phyloP scores from a whole-genome alignment of 768 basidiomycete species.

The Pulveroboletus sp. region DNA sequence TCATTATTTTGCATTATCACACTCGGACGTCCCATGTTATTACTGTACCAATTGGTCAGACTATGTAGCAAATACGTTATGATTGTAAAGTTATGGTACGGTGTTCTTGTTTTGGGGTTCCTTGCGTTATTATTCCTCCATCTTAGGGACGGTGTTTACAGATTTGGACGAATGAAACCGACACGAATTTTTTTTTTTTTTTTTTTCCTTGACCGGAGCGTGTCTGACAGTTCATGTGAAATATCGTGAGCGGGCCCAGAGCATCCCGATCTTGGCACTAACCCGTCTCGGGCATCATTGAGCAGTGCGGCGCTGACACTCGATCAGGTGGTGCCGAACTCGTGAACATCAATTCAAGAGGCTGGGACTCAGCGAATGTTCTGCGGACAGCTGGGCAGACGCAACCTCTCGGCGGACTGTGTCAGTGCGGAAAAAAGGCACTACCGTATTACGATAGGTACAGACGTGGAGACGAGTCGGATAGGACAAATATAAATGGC shows the following conservation, averaged over 20 bases:
- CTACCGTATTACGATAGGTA: slow-evolving; percentile 12
- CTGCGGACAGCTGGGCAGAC: background rate
- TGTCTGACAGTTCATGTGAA: slow-evolving; percentile 18
- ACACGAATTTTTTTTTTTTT: slow-evolving; percentile 2
- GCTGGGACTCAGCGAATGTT: slow-evolving; percentile 16
- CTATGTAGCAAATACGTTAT: slow-evolving; percentile 36
- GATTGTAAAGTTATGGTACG: slow-evolving; percentile 32
- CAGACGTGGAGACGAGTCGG: slow-evolving; percentile 10
- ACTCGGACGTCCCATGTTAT: slow-evolving; percentile 23
- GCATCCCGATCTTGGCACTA: background rate
- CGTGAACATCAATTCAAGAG: slow-evolving; percentile 9
- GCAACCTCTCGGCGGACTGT: slow-evolving; percentile 21
- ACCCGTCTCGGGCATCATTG: slow-evolving; percentile 5
- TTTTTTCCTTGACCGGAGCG: background rate
- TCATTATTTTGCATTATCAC: slow-evolving; percentile 33
- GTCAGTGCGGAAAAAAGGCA: background rate
- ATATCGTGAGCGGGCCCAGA: background rate
- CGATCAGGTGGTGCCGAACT: slow-evolving; percentile 11
- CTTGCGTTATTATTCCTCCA: background rate
- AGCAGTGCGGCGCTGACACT: background rate
- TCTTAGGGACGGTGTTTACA: background rate
- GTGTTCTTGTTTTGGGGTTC: slow-evolving; percentile 10
- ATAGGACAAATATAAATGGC: slow-evolving; percentile 13
- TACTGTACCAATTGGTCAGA: slow-evolving; percentile 21
- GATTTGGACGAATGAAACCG: background rate